Base-by-base conservation (phyloP, 805 yeast species). In the Candida silvicultrix region DNA sequence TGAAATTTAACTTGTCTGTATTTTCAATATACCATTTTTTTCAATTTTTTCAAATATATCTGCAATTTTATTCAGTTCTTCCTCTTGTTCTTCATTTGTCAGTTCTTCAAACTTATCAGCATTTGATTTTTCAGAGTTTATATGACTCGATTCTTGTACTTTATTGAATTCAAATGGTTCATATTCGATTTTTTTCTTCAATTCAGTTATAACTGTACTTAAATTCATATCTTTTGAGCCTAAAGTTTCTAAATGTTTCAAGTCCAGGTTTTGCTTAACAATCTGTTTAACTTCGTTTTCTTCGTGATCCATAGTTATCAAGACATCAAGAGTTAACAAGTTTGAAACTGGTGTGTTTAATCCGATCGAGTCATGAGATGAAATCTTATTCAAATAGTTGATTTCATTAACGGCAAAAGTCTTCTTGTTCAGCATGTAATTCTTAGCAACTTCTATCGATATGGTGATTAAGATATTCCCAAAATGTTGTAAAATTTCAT, bases 281-380 rank as follows among this genome's bases (percentile, higher is more conserved):
- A 49, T 44, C 11, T 45, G 40, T 21, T 45, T 51, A 9, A 57
- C 49, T 16, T 49, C 54, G 20, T 44, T 37, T 63, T 73, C 54
- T 52, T 73, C 54, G 58, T 72, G 54, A 56, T 73, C 62, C 25
- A 58, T 52, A 6, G 58, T 49, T 6, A 59, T 39, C 2, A 58
- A 36, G 0, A 55, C 43, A 28, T 45, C 49, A 14, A 58, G 41
- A 0, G 59, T 49, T 2, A 57, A 36, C 8, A 59, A 32, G 9
- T 50, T 48, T 5, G 56, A 44, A 8, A 44, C 48, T 1, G 56
- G 53, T 2, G 56, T 38, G 16, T 36, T 28, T 16, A 51, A 32
- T 6, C 39, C 32, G 9, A 31, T 20, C 11, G 5, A 16, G 22
- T 10, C 21, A 23, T 19, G 12, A 20, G 45, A 43, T 16, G 45